phyloP scores from a whole-genome alignment of 371 early-diverging fungal genomes.

The Mucor racemosus region DNA sequence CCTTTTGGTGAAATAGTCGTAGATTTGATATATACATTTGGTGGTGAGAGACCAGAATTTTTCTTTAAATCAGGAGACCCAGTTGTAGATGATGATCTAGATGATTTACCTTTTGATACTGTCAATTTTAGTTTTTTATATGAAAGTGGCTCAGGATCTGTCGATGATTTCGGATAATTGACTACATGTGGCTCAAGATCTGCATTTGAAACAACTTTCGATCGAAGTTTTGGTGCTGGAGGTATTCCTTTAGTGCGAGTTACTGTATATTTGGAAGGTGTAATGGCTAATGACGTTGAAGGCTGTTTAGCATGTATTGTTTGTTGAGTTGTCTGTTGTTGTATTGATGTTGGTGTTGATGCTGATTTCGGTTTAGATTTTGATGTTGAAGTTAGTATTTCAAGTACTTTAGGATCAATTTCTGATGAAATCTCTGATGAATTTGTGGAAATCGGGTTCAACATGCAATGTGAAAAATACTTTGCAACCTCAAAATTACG shows the following conservation, averaged over 20 bases:
- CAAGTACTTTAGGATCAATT: background rate
- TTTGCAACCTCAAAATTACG: conserved; percentile 30
- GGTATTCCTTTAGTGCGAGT: background rate
- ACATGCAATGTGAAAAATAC: conserved; percentile 28
- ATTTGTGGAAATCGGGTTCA: conserved; percentile 16
- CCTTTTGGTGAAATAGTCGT: too few species aligned
- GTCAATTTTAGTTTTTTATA: background rate
- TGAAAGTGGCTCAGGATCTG: background rate
- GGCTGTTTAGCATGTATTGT: background rate
- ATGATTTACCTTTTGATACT: background rate
- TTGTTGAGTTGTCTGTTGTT: background rate
- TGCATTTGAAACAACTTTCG: background rate
- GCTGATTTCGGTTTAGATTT: too few species aligned
- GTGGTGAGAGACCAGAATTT: background rate
- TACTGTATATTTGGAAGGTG: background rate
- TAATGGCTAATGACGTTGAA: background rate
- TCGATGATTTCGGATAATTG: background rate
- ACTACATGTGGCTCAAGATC: background rate
- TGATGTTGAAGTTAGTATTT: background rate
- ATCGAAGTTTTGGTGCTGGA: background rate
- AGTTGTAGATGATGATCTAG: background rate
- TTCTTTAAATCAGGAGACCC: background rate
- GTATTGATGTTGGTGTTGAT: too few species aligned
- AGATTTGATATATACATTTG: too few species aligned
- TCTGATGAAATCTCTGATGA: background rate